A percentile compares a stretch with the other conserved stretches of the same genome.
These are phyloP conservation scores for Asterophora lycoperdoides DNA, from an alignment of 768 basidiomycete species.

Conservation along the genomic window DNA sequence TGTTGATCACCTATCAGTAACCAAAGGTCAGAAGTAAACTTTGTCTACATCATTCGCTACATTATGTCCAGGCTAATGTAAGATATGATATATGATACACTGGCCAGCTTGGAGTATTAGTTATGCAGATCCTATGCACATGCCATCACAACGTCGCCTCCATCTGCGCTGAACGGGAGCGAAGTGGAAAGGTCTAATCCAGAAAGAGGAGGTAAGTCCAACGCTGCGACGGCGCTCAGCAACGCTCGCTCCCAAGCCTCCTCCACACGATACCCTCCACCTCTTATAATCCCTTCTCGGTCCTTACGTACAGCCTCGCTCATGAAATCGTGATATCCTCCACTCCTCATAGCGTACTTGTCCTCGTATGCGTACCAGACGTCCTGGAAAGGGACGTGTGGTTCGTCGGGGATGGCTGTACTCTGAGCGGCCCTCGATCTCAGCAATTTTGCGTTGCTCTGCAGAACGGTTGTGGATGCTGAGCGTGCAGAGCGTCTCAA, in stretches of 20 bases:
- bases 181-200: slow-evolving; percentile 23
- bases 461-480: slow-evolving; percentile 39
- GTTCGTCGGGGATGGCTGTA: slow-evolving; percentile 68
- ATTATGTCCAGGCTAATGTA: background rate
- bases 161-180: slow-evolving; percentile 18
- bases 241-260: slow-evolving; percentile 87
- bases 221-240: slow-evolving; percentile 63
- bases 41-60: background rate
- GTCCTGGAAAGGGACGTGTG: slow-evolving; percentile 76
- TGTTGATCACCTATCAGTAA: slow-evolving; percentile 17
- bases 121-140: slow-evolving; percentile 31
- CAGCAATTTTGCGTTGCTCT: slow-evolving; percentile 46
- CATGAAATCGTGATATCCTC: slow-evolving; percentile 64
- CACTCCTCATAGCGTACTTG: slow-evolving; percentile 47
- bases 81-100: background rate
- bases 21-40: background rate
- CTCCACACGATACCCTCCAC: slow-evolving; percentile 76
- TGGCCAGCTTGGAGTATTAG: slow-evolving; percentile 9
- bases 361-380: slow-evolving; percentile 74
- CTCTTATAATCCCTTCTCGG: slow-evolving; percentile 73
- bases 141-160: slow-evolving; percentile 46
- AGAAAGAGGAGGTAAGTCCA: slow-evolving; percentile 56
- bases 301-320: slow-evolving; percentile 77
- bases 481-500: slow-evolving; percentile 58
- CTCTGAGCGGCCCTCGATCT: slow-evolving; percentile 64